Conservation (phyloP, 2,329 filamentous ascomycete species). For the Talaromyces rugulosus region DNA sequence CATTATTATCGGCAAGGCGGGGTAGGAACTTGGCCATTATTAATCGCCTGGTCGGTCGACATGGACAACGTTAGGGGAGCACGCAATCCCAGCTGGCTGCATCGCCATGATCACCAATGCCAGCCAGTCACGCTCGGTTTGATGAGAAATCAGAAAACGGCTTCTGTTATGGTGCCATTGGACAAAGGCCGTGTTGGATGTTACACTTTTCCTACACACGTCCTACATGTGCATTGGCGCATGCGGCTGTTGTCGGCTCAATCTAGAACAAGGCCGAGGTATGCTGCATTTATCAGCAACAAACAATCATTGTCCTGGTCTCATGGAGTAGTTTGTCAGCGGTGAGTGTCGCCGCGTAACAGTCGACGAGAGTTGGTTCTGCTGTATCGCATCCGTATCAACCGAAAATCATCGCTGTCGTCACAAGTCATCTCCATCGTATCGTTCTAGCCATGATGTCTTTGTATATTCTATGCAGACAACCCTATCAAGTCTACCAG, state of each 20-base stretch:
- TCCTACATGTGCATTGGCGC: neutral
- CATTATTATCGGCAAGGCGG: neutral
- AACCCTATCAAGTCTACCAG: constrained; percentile 3
- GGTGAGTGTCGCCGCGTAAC: neutral
- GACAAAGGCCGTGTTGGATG: neutral
- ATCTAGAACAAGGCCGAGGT: neutral
- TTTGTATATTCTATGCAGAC: neutral
- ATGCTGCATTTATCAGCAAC: neutral
- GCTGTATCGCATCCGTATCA: neutral
- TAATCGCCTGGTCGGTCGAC: neutral
- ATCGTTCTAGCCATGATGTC: neutral
- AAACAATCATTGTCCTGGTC: neutral
- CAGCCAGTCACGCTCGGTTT: constrained; percentile 12
- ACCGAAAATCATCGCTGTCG: neutral
- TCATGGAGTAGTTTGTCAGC: neutral
- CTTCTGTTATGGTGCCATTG: neutral
- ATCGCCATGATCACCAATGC: constrained; percentile 13
- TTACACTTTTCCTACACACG: neutral
- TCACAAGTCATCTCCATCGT: neutral
- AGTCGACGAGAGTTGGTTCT: neutral
- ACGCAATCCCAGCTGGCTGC: constrained; percentile 24
- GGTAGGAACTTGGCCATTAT: neutral
- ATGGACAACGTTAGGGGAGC: constrained; percentile 13
- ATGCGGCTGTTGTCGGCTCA: neutral
- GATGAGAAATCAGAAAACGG: constrained; percentile 27